Conservation (phyloP, 1,284 basidiomycete species). For the Cutaneotrichosporon sp. region DNA sequence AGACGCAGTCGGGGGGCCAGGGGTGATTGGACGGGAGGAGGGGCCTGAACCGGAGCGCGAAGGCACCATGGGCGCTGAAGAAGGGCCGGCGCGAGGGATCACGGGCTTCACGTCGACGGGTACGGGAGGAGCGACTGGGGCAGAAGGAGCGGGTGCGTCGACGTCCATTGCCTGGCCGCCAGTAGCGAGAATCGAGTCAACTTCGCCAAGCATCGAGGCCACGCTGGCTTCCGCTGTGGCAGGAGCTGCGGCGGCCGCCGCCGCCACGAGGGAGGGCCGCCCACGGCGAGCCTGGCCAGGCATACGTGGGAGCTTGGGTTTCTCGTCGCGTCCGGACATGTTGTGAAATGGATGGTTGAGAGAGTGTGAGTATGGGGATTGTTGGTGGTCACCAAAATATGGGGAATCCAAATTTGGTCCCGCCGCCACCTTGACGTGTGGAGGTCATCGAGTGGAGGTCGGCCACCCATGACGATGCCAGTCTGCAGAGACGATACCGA, state of each 20-base stretch:
- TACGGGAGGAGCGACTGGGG: neutral
- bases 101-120: constrained; percentile 4
- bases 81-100: neutral
- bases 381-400: neutral
- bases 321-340: constrained; percentile 19
- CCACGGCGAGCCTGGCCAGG: constrained; percentile 18
- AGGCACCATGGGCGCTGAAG: neutral
- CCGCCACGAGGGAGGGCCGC: constrained; percentile 16
- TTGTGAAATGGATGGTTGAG: constrained; percentile 1
- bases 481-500: too few relatives aligned
- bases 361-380: neutral
- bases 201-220: neutral
- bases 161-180: constrained; percentile 13
- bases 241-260: constrained; percentile 10
- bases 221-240: neutral
- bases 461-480: neutral
- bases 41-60: constrained; percentile 12
- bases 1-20: neutral
- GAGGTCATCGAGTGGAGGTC: neutral
- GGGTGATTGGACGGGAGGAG: neutral
- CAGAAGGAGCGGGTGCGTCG: neutral
- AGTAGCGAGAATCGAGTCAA: neutral
- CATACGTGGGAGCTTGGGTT: constrained; percentile 22
- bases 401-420: neutral
- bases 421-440: neutral